A percentile compares a stretch with the other conserved stretches of the same genome.
Conservation (phyloP, 225 moss, liverwort and hornwort species). For the Thuidium tamariscinum region DNA sequence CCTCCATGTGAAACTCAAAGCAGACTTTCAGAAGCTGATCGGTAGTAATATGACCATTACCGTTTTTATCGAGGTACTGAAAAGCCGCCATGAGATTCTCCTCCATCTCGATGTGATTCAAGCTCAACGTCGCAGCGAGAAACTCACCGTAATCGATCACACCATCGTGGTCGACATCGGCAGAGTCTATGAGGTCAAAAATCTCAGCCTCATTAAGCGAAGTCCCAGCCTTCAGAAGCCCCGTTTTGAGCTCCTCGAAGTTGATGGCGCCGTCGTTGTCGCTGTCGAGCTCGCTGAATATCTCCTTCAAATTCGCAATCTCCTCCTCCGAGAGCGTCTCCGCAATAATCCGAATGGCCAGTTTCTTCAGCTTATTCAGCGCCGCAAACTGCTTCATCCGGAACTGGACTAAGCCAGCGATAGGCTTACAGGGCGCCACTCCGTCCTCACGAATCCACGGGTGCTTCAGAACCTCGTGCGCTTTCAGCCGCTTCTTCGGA, state of each 20-base stretch:
- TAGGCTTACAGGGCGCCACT: constrained; percentile 45
- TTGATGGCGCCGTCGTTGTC: constrained; percentile 58
- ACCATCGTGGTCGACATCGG: constrained; percentile 48
- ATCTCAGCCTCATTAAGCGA: constrained; percentile 61
- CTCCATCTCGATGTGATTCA: constrained; percentile 70
- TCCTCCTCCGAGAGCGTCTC: constrained; percentile 70
- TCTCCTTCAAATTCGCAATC: constrained; percentile 55
- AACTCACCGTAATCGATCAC: constrained; percentile 73
- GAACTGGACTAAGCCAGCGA: constrained; percentile 44
- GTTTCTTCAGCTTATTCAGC: constrained; percentile 75
- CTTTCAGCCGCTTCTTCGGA: constrained; percentile 48
- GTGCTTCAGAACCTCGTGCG: constrained; percentile 65
- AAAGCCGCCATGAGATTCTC: constrained; percentile 67
- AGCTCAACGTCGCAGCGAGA: constrained; percentile 63
- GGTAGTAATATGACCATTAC: constrained; percentile 48
- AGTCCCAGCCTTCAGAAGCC: constrained; percentile 59
- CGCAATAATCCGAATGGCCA: constrained; percentile 64
- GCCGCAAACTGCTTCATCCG: constrained; percentile 75
- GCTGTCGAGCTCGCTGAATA: constrained; percentile 66
- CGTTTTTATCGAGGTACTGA: constrained; percentile 46
- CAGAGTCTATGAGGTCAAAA: constrained; percentile 30
- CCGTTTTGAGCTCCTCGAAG: constrained; percentile 61
- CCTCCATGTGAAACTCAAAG: constrained; percentile 48
- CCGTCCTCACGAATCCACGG: constrained; percentile 63
- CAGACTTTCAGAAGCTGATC: constrained; percentile 42